Base-by-base conservation (phyloP, 345 rosid genomes). In the Moricandia moricandioides region DNA sequence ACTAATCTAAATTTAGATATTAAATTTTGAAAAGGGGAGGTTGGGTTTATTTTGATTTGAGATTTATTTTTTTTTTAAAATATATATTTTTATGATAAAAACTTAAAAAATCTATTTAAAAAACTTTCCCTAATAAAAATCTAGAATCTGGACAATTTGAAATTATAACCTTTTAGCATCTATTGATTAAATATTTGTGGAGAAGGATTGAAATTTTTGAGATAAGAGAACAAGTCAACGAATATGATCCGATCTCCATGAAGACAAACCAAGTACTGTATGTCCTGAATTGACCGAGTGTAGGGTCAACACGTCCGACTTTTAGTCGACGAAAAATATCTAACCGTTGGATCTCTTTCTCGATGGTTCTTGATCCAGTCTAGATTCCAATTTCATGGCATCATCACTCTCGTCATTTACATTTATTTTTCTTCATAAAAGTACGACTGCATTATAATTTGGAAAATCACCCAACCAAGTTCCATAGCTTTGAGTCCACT, bases 361-460 rank as follows among this genome's bases (percentile, higher is more conserved):
- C 52, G 17, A 47, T n/a, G 24, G 66, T 65, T 77, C 75, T 10
- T 4, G 40, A 31, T 51, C 34, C 29, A 43, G 17, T 27, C 54
- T 33, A 56, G 31, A 58, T 59, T 51, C 63, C 29, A 7, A 33
- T 31, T 62, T 14, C 12, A 60, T 0, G 24, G 24, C 31, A 71
- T 78, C 81, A 78, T 71, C 69, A n/a, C 77, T 49, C 62, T 65
- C 73, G 77, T 78, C 77, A 78, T 59, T 40, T 7, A 70, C 7
- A 63, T 21, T 21, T 21, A 40, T 11, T 43, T 63, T 63, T 63
- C 66, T 16, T 40, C 24, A 40, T 0, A 43, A 58, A 13, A 47
- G 8, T 47, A 47, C 52, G 17, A 47, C 18, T 47, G 52, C 14
- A n/a, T 47, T 47, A 45, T n/a, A 47, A 2, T 47, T n/a, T n/a